Conservation (phyloP, 2,329 filamentous ascomycete species). For the Botrytis tulipae region DNA sequence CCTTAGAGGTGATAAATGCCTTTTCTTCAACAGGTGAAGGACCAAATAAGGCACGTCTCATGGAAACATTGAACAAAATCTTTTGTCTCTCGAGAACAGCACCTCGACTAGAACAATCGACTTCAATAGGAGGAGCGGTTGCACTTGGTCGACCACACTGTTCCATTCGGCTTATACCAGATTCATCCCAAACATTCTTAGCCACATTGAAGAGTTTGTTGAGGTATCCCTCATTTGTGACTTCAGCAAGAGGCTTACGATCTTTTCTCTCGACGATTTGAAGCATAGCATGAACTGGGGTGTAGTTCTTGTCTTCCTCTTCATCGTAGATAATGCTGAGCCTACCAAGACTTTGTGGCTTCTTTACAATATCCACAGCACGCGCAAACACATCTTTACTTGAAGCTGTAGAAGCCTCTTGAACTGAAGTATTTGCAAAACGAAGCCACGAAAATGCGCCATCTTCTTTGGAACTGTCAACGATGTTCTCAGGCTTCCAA, state of each 20-base stretch:
- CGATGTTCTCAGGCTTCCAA: constrained; percentile 78
- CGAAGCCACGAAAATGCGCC: constrained; percentile 85
- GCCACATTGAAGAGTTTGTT: constrained; percentile 77
- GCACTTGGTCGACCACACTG: constrained; percentile 75
- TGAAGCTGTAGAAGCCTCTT: constrained; percentile 69
- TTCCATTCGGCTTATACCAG: constrained; percentile 76
- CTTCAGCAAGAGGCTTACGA: constrained; percentile 63
- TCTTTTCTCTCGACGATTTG: constrained; percentile 72
- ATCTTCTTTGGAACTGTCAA: constrained; percentile 57
- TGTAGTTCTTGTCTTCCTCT: constrained; percentile 58
- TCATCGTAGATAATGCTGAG: constrained; percentile 72
- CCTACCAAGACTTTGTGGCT: constrained; percentile 58
- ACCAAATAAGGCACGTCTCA: constrained; percentile 75
- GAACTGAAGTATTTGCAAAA: constrained; percentile 74
- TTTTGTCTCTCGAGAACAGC: constrained; percentile 65
- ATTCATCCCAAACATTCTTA: constrained; percentile 59
- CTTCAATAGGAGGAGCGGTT: constrained; percentile 80
- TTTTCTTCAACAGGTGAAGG: constrained; percentile 64
- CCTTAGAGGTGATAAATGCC: constrained; percentile 69
- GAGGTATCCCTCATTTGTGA: constrained; percentile 71
- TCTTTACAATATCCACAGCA: constrained; percentile 58
- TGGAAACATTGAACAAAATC: constrained; percentile 72
- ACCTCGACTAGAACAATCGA: constrained; percentile 70
- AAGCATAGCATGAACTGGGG: constrained; percentile 75
- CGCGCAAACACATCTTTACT: constrained; percentile 72